phyloP scores from a whole-genome alignment of 129 eudicot genomes.

The Helianthus tuberosus region DNA sequence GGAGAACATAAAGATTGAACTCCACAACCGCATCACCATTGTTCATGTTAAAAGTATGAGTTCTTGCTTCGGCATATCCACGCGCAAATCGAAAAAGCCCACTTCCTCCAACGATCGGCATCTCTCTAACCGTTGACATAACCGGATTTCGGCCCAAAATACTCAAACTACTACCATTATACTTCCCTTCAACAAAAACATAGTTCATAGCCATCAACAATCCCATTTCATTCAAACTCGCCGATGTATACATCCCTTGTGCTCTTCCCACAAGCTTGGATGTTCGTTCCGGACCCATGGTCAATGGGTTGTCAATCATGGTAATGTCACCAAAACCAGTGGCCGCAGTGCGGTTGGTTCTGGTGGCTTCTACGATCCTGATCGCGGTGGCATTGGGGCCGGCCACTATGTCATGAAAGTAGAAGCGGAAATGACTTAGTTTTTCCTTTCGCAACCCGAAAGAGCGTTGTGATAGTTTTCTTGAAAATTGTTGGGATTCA shows the following conservation, averaged over 20 bases:
- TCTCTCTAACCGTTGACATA: conserved; percentile 44
- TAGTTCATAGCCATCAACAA: conserved; percentile 49
- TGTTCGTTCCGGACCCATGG: conserved; percentile 43
- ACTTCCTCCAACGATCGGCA: conserved; percentile 63
- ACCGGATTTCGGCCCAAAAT: conserved; percentile 48
- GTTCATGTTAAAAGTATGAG: conserved; percentile 34
- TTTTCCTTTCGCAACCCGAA: conserved; percentile 35
- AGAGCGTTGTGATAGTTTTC: conserved; percentile 30
- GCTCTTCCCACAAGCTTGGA: conserved; percentile 50
- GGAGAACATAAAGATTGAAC: conserved; percentile 47
- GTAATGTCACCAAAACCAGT: conserved; percentile 40
- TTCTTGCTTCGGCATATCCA: conserved; percentile 55
- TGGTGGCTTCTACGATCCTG: conserved; percentile 37
- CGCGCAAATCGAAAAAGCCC: conserved; percentile 57
- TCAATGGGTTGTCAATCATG: conserved; percentile 56
- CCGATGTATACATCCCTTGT: conserved; percentile 55
- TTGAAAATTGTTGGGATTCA: conserved; percentile 35
- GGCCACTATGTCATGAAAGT: conserved; percentile 51
- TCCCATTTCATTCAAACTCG: conserved; percentile 28
- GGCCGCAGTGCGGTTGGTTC: conserved; percentile 39
- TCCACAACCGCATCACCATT: conserved; percentile 49
- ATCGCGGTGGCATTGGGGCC: conserved; percentile 39
- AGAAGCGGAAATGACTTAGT: conserved; percentile 52
- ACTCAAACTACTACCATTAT: conserved; percentile 56
- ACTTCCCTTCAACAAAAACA: conserved; percentile 48